Percentiles rank a stretch among this genome's conserved stretches.
These are phyloP conservation scores for Kalanchoe fedtschenkoi DNA, from an alignment of 164 flowering plant species.

Conservation along the genomic window DNA sequence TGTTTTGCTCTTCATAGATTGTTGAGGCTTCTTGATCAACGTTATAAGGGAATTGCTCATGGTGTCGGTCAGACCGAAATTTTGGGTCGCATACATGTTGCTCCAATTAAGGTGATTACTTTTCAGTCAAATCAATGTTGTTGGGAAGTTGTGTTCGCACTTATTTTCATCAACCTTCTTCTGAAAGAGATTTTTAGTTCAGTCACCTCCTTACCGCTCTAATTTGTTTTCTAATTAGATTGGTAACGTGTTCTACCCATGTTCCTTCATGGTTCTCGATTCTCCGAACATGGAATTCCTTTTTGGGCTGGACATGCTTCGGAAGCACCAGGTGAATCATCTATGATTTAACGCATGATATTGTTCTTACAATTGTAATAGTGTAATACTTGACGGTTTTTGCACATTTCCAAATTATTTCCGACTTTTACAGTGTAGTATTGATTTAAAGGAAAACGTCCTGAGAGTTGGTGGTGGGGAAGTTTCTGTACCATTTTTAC, in stretches of 20 bases:
- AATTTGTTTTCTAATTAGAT: constrained; percentile 33
- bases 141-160: background rate
- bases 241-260: constrained; percentile 81
- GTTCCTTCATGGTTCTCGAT: constrained; percentile 85
- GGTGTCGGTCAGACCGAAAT: constrained; percentile 97
- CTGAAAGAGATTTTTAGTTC: background rate
- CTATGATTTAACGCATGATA: background rate
- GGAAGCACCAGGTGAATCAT: constrained; percentile 79
- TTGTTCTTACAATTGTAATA: background rate
- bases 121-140: background rate
- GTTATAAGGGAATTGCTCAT: constrained; percentile 90
- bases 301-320: constrained; percentile 96
- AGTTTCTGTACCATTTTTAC: constrained; percentile 88
- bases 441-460: constrained; percentile 90
- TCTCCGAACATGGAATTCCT: constrained; percentile 94
- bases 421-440: constrained; percentile 56
- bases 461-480: constrained; percentile 97
- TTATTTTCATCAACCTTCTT: background rate
- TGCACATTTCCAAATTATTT: background rate
- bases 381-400: background rate
- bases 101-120: constrained; percentile 77
- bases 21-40: constrained; percentile 75
- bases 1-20: constrained; percentile 33
- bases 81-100: constrained; percentile 92
- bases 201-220: background rate